phyloP scores from a whole-genome alignment of 495 filamentous ascomycete species.

The Penicillium goetzii region DNA sequence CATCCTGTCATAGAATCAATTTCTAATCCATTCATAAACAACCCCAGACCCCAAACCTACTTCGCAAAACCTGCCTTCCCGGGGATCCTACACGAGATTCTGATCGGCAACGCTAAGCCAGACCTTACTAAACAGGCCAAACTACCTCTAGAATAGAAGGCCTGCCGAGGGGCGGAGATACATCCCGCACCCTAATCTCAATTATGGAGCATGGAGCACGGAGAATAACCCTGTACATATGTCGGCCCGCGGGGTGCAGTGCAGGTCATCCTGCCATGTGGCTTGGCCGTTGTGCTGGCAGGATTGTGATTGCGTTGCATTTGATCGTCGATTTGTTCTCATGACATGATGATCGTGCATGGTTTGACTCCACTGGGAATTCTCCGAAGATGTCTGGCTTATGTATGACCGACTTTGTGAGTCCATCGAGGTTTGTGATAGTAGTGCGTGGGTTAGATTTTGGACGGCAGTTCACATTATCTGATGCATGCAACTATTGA shows the following conservation, averaged over 20 bases:
- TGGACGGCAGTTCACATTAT: too few relatives aligned
- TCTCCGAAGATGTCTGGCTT: neutral
- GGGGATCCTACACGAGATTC: neutral
- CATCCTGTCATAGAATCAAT: neutral
- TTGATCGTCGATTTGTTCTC: neutral
- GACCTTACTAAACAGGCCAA: neutral
- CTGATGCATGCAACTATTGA: too few relatives aligned
- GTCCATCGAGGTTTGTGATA: too few relatives aligned
- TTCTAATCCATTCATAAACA: neutral
- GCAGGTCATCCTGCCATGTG: neutral
- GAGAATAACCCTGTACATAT: too few relatives aligned
- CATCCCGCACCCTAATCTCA: neutral
- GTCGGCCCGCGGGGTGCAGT: neutral
- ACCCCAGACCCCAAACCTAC: neutral
- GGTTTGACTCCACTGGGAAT: neutral
- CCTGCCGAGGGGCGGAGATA: neutral
- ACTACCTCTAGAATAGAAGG: neutral
- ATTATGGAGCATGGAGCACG: neutral
- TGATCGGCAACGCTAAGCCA: neutral
- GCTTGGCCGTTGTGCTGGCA: neutral
- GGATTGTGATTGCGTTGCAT: neutral
- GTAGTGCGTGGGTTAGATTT: too few relatives aligned
- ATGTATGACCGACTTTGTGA: neutral
- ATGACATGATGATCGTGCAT: neutral
- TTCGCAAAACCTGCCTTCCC: neutral